Conservation (phyloP, 2,329 filamentous ascomycete species). For the Calonectria pauciramosa region DNA sequence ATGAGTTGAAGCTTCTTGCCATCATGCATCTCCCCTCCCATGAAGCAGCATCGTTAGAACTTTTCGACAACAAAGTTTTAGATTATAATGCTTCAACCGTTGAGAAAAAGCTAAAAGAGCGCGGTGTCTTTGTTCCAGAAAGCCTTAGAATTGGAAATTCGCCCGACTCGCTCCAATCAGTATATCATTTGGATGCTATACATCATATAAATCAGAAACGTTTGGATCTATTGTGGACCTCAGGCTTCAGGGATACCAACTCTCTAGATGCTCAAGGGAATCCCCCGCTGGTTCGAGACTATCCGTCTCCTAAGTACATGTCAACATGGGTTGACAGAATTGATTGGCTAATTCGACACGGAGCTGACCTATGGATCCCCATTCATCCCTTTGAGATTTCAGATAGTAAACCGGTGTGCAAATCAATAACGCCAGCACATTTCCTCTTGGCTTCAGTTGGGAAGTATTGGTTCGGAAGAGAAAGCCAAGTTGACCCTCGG, state of each 20-base stretch:
- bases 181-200: too few species aligned
- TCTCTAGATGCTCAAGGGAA: not conserved
- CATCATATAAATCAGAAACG: too few species aligned
- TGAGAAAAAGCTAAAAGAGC: not conserved
- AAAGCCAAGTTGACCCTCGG: rapidly evolving
- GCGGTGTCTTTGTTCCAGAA: not conserved
- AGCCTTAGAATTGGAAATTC: too few species aligned
- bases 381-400: rapidly evolving
- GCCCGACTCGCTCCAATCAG: too few species aligned
- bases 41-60: not conserved
- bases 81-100: not conserved
- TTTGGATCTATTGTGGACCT: not conserved
- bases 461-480: not conserved
- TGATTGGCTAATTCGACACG: not conserved
- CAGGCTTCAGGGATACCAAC: not conserved
- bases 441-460: not conserved
- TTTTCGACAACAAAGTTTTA: not conserved
- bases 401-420: rapidly evolving
- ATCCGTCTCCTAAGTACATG: rapidly evolving
- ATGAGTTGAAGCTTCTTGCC: not conserved
- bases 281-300: not conserved
- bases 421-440: not conserved
- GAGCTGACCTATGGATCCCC: not conserved
- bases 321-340: not conserved
- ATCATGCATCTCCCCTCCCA: not conserved